Evolutionary conservation across 73 alveolate species (phyloP), one percentile per base, ranked within the genome.

Genomic region (Paramecium primaurelia): DNA sequence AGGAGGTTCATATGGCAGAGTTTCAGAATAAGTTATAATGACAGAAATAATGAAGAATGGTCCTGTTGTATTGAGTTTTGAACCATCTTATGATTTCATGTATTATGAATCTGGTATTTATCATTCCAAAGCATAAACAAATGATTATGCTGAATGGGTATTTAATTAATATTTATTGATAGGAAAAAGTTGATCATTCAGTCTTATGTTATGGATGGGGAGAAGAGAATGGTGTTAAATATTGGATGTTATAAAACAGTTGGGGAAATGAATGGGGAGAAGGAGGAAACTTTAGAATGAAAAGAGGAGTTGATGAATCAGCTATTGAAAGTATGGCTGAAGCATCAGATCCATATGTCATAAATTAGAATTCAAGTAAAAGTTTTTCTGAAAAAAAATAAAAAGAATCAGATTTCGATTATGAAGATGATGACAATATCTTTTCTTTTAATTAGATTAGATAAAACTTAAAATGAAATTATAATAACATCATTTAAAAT

Each of bases 181-280:
- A 83, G 94, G 86, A 89, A 89, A 89, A 89, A 60, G 94, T 89
- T 4, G 94, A 89, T 45, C 94, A 89, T 34, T 89, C 94, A 26
- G 94, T 89, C 7, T 83, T 89, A 30, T 89, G 94, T 59, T 89
- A 71, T 58, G 94, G 94, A 26, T 89, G 94, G 94, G 94, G 94
- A 69, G 94, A 89, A 71, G 94, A 89, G 34, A 77, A 71, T 8
- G 88, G 88, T 4, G 80, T 59, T 22, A 89, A 89, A 22, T 89
- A n/a, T 54, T 89, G 94, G 94, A 58, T 89, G 75, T 71, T 89
- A 42, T 47, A 89, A 54, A 89, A 89, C 68, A 71, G 92, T 44
- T 89, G 94, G 94, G 94, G 94, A 45, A 30, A 40, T 38, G 20
- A 89, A 89, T 89, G 94, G 94, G 94, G 94, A 30, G 94, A 89